phyloP scores from a whole-genome alignment of 2,329 filamentous ascomycete genomes.

The Microsporum audouinii region DNA sequence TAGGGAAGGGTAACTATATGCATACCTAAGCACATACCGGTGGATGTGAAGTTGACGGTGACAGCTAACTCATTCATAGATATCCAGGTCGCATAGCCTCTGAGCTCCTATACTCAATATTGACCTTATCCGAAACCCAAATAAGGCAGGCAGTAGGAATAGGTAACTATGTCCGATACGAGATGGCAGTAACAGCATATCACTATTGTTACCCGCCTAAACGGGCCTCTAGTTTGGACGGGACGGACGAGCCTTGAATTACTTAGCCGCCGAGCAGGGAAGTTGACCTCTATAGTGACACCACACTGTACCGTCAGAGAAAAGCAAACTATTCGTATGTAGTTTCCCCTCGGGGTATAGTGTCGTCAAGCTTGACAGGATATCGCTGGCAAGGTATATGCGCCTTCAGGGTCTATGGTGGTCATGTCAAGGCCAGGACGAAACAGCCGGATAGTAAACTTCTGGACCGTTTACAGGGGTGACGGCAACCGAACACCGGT shows the following conservation, averaged over 20 bases:
- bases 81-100: no score
- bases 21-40: not conserved
- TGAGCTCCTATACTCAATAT: not conserved
- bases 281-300: not conserved
- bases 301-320: not conserved
- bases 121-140: not conserved
- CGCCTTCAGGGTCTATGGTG: not conserved
- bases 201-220: not conserved
- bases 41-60: no score
- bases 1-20: not conserved
- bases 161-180: not conserved
- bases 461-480: not conserved
- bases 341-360: not conserved
- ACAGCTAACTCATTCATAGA: no score
- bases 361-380: not conserved
- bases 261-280: not conserved
- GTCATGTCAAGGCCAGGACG: not conserved
- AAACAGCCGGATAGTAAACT: not conserved
- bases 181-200: not conserved
- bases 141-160: not conserved
- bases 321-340: not conserved
- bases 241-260: not conserved
- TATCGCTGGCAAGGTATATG: not conserved
- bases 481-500: not conserved
- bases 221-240: not conserved